These are phyloP conservation scores for Diutina pseudorugosa DNA, from an alignment of 1,139 yeast genomes.

Conservation along the genomic window DNA sequence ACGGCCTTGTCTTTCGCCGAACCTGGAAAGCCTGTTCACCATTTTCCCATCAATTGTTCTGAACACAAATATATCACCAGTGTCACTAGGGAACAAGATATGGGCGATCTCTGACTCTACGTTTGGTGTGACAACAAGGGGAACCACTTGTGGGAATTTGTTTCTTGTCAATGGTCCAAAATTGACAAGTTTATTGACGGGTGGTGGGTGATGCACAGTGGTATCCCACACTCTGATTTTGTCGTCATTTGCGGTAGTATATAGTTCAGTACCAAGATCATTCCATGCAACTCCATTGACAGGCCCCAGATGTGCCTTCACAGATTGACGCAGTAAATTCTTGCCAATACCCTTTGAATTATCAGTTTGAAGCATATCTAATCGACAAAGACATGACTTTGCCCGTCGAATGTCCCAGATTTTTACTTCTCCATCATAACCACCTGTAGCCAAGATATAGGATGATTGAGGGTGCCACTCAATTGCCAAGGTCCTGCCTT, in stretches of 20 bases:
- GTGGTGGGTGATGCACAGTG: slow-evolving; percentile 29
- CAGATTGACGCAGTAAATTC: slow-evolving; percentile 22
- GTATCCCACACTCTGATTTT: slow-evolving; percentile 68
- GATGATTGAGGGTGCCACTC: slow-evolving; percentile 69
- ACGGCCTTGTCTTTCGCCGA: slow-evolving; percentile 24
- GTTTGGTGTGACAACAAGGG: slow-evolving; percentile 31
- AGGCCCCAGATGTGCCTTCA: slow-evolving; percentile 61
- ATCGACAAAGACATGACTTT: slow-evolving; percentile 46
- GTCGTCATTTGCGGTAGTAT: slow-evolving; percentile 68
- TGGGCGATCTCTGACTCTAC: slow-evolving; percentile 42
- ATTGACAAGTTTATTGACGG: slow-evolving; percentile 51
- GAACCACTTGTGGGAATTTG: slow-evolving; percentile 38
- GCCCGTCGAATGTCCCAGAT: slow-evolving; percentile 72
- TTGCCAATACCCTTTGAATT: slow-evolving; percentile 10
- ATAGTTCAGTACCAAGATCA: slow-evolving; percentile 43
- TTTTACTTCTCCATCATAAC: slow-evolving; percentile 57
- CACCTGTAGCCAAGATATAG: slow-evolving; percentile 60
- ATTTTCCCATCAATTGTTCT: slow-evolving; percentile 54
- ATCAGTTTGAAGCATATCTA: slow-evolving; percentile 38
- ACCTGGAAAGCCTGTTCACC: slow-evolving; percentile 35
- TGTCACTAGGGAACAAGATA: slow-evolving; percentile 64
- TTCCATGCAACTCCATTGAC: slow-evolving; percentile 71
- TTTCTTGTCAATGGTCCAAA: slow-evolving; percentile 74
- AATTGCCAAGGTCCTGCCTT: slow-evolving; percentile 49
- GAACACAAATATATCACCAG: slow-evolving; percentile 61